Conservation (phyloP, 2,329 filamentous ascomycete genomes). For the Endocalyx cinctus region DNA sequence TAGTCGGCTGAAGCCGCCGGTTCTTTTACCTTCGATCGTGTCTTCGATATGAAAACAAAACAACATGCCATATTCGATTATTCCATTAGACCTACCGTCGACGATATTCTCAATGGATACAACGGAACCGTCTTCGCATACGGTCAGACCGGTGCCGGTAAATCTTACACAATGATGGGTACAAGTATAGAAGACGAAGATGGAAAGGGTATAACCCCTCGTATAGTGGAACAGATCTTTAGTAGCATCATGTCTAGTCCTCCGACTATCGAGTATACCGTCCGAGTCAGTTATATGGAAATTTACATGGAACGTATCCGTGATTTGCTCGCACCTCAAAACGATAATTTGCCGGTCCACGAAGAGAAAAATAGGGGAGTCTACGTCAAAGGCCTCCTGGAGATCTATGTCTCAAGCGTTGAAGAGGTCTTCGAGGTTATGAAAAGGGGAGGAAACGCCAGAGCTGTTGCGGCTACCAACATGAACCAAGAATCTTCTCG, state of each 20-base stretch:
- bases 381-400: constrained; percentile 90
- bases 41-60: constrained; percentile 89
- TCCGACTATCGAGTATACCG: constrained; percentile 95
- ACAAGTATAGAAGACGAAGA: constrained; percentile 87
- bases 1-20: constrained; percentile 80
- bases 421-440: constrained; percentile 97
- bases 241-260: constrained; percentile 89
- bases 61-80: constrained; percentile 97
- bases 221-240: constrained; percentile 97
- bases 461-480: constrained; percentile 93
- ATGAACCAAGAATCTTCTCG: constrained; percentile 99
- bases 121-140: constrained; percentile 99
- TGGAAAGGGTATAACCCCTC: constrained; percentile 89
- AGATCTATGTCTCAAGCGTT: constrained; percentile 93
- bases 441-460: constrained; percentile 81
- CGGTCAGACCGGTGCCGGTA: constrained; percentile 95
- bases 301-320: constrained; percentile 99
- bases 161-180: constrained; percentile 99
- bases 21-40: constrained; percentile 92
- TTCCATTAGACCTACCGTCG: constrained; percentile 91
- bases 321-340: constrained; percentile 85
- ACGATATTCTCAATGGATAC: constrained; percentile 98
- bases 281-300: constrained; percentile 98
- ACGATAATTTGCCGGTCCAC: constrained; percentile 96
- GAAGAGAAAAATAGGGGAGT: constrained; percentile 95